A percentile compares a stretch with the other conserved stretches of the same genome.
Conservation (phyloP, 2,329 filamentous ascomycete species). For the Pseudogymnoascus sp. region DNA sequence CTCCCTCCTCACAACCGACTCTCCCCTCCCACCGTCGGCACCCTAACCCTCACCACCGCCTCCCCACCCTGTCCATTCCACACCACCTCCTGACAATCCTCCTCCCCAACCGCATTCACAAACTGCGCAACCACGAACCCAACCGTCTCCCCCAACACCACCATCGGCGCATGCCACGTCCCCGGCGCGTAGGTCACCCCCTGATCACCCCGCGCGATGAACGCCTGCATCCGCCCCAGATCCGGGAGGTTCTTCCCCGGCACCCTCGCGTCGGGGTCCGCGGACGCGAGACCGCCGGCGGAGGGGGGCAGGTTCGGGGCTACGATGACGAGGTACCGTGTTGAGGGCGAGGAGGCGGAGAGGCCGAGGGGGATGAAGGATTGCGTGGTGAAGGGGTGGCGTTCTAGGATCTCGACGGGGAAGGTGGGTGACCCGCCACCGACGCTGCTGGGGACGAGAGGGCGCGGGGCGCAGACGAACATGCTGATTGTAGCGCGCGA, state of each 20-base stretch:
- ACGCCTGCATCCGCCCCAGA: conserved; percentile 60
- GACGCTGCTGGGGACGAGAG: conserved; percentile 37
- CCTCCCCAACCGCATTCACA: conserved; percentile 68
- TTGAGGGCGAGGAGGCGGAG: conserved; percentile 32
- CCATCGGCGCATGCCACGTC: conserved; percentile 97
- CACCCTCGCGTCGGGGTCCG: conserved; percentile 4
- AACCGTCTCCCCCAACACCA: conserved; percentile 59
- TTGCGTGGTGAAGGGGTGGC: conserved; percentile 90
- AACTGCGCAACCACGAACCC: conserved; percentile 90
- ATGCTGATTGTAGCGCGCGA: conserved; percentile 68
- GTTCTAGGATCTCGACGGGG: conserved; percentile 66
- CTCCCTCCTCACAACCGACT: not conserved
- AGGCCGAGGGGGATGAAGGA: conserved; percentile 75
- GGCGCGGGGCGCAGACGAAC: conserved; percentile 72
- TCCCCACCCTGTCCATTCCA: conserved; percentile 9
- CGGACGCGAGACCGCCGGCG: conserved; percentile 27
- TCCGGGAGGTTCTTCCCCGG: conserved; percentile 52
- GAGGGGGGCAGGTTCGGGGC: conserved; percentile 61
- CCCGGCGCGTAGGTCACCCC: conserved; percentile 87
- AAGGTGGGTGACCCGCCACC: conserved; percentile 14
- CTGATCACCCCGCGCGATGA: conserved; percentile 67
- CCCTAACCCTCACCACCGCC: conserved; percentile 15
- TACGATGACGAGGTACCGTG: conserved; percentile 74
- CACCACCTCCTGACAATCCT: conserved; percentile 80
- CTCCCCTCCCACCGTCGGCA: conserved; percentile 12